phyloP scores from a whole-genome alignment of 129 eudicot genomes.

The Oenanthe sinensis region DNA sequence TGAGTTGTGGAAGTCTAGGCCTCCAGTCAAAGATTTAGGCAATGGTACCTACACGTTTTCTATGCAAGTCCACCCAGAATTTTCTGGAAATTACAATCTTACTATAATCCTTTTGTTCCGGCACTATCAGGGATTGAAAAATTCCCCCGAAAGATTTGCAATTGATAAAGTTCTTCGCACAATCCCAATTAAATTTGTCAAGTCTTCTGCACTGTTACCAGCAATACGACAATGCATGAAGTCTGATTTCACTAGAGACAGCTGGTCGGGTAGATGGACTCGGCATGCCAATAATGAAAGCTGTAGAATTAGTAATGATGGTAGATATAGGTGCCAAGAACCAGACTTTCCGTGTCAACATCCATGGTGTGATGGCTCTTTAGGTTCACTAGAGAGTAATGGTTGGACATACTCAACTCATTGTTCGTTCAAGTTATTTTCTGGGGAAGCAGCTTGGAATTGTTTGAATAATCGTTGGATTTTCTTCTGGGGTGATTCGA shows the following conservation, averaged over 20 bases:
- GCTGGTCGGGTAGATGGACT: slow-evolving; percentile 96
- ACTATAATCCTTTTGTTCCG: slow-evolving; percentile 58
- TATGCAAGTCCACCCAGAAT: slow-evolving; percentile 84
- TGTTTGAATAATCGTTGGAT: slow-evolving; percentile 72
- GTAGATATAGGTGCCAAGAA: slow-evolving; percentile 64
- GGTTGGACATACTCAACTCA: slow-evolving; percentile 96
- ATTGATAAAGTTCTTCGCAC: slow-evolving; percentile 48
- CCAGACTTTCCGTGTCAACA: slow-evolving; percentile 47
- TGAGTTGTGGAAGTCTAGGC: slow-evolving; percentile 72
- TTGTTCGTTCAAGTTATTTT: slow-evolving; percentile 67
- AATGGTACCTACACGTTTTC: slow-evolving; percentile 62
- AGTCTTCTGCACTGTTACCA: slow-evolving; percentile 27
- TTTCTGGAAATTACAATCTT: slow-evolving; percentile 53
- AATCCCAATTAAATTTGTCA: slow-evolving; percentile 36
- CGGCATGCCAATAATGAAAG: slow-evolving; percentile 60
- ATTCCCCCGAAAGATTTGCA: slow-evolving; percentile 53
- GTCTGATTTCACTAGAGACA: slow-evolving; percentile 44
- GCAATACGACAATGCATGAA: slow-evolving; percentile 35
- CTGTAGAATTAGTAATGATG: slow-evolving; percentile 61
- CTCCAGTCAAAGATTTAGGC: slow-evolving; percentile 61
- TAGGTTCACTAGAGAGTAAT: slow-evolving; percentile 75
- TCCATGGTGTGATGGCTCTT: slow-evolving; percentile 81
- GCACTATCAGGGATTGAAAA: slow-evolving; percentile 65
- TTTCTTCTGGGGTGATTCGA: slow-evolving; percentile 96
- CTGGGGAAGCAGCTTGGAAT: slow-evolving; percentile 61